These are phyloP conservation scores for Dendrothele bispora DNA, from an alignment of 768 basidiomycete species.

Conservation along the genomic window DNA sequence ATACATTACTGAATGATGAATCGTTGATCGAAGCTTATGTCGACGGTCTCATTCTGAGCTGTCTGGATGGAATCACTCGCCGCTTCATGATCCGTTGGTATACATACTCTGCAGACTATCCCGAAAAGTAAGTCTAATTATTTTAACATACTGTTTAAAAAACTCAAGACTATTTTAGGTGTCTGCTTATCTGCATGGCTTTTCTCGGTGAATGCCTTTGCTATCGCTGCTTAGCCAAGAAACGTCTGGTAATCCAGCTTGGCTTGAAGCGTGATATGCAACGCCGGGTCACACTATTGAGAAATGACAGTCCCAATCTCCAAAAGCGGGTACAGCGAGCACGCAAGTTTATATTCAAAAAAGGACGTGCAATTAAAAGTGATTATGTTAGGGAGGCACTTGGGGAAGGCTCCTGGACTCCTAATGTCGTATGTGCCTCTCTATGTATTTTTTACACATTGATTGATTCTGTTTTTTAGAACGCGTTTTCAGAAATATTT, in stretches of 20 bases:
- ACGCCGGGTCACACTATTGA: constrained; percentile 7
- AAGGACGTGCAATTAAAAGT: no score
- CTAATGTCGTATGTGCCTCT: constrained; percentile 23
- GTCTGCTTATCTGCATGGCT: background rate
- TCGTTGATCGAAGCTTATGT: constrained; percentile 22
- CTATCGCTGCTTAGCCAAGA: constrained; percentile 25
- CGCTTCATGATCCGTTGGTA: no score
- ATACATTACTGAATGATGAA: constrained; percentile 19
- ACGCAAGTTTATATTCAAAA: constrained; percentile 21
- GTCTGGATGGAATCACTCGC: constrained; percentile 34
- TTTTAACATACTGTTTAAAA: constrained; percentile 36
- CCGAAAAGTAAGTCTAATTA: no score
- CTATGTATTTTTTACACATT: background rate
- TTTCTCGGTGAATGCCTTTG: constrained; percentile 29
- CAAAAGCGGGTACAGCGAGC: constrained; percentile 14
- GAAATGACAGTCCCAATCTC: constrained; percentile 6
- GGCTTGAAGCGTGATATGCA: constrained; percentile 19
- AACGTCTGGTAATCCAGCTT: constrained; percentile 21
- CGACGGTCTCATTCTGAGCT: constrained; percentile 30
- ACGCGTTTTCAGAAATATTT: constrained; percentile 18
- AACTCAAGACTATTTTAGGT: constrained; percentile 29
- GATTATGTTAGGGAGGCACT: no score
- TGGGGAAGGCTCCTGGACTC: no score
- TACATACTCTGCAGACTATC: no score
- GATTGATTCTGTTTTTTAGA: background rate